These are phyloP conservation scores for Chaetomium strumarium DNA, from an alignment of 2,329 filamentous ascomycete species.

Conservation along the genomic window DNA sequence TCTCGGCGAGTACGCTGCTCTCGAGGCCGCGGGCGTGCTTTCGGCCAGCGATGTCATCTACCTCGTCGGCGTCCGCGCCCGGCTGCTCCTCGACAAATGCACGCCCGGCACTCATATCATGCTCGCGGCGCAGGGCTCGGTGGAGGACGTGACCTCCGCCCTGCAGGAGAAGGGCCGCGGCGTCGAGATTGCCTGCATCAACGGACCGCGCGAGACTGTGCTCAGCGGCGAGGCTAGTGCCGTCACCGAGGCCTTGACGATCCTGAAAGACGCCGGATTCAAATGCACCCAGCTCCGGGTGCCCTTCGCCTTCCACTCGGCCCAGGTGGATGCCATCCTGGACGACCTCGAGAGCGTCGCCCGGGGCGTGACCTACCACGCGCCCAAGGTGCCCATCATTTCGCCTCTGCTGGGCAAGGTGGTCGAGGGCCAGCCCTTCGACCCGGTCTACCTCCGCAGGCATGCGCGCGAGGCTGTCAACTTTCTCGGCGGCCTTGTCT, in stretches of 20 bases:
- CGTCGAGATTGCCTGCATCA: conserved; percentile 63
- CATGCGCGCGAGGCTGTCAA: conserved; percentile 65
- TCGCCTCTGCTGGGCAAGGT: conserved; percentile 61
- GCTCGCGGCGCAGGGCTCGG: conserved; percentile 43
- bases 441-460: conserved; percentile 56
- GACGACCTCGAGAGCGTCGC: conserved; percentile 51
- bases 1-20: conserved; percentile 67
- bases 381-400: conserved; percentile 54
- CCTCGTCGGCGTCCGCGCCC: conserved; percentile 62
- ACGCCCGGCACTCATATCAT: conserved; percentile 59
- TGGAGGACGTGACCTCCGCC: conserved; percentile 48
- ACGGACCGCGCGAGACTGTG: conserved; percentile 69
- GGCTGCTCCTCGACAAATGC: conserved; percentile 60
- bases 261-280: conserved; percentile 30
- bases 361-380: conserved; percentile 33
- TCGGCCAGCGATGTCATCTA: conserved; percentile 66
- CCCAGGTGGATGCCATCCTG: conserved; percentile 49
- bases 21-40: conserved; percentile 64
- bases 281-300: conserved; percentile 44
- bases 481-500: conserved; percentile 57
- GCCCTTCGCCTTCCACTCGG: conserved; percentile 49
- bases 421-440: conserved; percentile 52
- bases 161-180: conserved; percentile 37
- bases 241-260: conserved; percentile 30
- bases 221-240: conserved; percentile 45